Base-by-base conservation (phyloP, 2,329 filamentous ascomycete species). In the Claviceps fusiformis region DNA sequence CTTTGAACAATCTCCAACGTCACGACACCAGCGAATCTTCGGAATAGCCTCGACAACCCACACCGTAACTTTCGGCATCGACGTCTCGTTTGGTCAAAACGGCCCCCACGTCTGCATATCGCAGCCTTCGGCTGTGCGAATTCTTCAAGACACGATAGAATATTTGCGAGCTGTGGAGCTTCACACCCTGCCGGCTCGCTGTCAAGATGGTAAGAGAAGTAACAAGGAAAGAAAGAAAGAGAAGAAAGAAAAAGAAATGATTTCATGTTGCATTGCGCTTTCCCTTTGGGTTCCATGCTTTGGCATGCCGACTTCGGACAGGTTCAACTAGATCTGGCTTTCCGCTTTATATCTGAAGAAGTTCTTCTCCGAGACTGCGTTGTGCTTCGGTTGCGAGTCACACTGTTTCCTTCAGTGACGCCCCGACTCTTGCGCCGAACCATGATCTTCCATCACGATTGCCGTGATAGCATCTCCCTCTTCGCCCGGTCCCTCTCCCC, bases 171-270 rank as follows among this genome's bases (percentile, higher is more conserved):
- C 45, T 55, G 53, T 55, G 53, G 35, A 54, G 52, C 53, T 52
- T 52, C 35, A 48, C 51, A 44, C 50, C 33, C 52, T 54, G 52
- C 56, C 51, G 37, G 48, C 50, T 43, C 50, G 51, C 44, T 52
- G 35, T 56, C 54, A 54, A 57, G 31, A 57, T 57, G 56, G 56
- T 57, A 57, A 57, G 56, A 53, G 29, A 7, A 17, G 7, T 27
- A 19, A 15, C 15, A 29, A 35, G 11, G 5, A 43, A n/a, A 47
- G 31, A 17, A 45, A 49, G 5, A 24, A 50, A 17, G n/a, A 50
- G 29, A 35, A 35, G 8, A 19, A 49, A 29, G 35, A n/a, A 15
- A 49, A 49, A n/a, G 7, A 49, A n/a, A 11, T n/a, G 9, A 17
- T 3, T 49, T 27, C 27, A 19, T n/a, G 9, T 43, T 56, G 53